Conservation (phyloP, 1,284 basidiomycete genomes). For the Serendipita sp. region DNA sequence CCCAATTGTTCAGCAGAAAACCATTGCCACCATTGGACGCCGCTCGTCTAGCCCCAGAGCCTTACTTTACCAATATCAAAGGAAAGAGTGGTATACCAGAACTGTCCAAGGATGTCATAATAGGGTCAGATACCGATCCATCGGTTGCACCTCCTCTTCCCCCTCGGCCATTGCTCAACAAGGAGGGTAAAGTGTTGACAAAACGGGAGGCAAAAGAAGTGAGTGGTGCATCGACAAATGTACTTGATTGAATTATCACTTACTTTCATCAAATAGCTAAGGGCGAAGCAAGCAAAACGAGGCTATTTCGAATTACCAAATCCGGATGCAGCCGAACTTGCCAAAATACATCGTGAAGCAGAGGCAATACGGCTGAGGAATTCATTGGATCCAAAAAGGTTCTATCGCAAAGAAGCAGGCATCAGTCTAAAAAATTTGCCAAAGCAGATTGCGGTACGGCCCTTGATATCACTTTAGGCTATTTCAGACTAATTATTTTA, state of each 20-base stretch:
- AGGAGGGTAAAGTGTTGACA: constrained; percentile 45
- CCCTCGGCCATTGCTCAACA: constrained; percentile 41
- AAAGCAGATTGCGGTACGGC: constrained; percentile 74
- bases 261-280: constrained; percentile 34
- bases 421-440: constrained; percentile 76
- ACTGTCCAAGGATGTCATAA: constrained; percentile 33
- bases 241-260: constrained; percentile 1
- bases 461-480: background rate
- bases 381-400: constrained; percentile 90
- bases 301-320: constrained; percentile 89
- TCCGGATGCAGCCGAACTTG: constrained; percentile 64
- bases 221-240: constrained; percentile 12
- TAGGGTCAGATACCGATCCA: constrained; percentile 33
- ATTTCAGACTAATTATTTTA: background rate
- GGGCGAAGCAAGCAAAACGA: constrained; percentile 62
- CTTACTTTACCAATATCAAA: constrained; percentile 29
- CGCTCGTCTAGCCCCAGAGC: constrained; percentile 41
- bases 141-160: constrained; percentile 30
- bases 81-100: constrained; percentile 24
- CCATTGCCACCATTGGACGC: constrained; percentile 53
- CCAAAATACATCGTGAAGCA: constrained; percentile 78
- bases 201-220: constrained; percentile 59
- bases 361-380: constrained; percentile 85
- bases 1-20: constrained; percentile 30
- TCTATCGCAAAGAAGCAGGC: constrained; percentile 71